These are phyloP conservation scores for Boletellus ananiceps DNA, from an alignment of 768 basidiomycete genomes.

Conservation along the genomic window DNA sequence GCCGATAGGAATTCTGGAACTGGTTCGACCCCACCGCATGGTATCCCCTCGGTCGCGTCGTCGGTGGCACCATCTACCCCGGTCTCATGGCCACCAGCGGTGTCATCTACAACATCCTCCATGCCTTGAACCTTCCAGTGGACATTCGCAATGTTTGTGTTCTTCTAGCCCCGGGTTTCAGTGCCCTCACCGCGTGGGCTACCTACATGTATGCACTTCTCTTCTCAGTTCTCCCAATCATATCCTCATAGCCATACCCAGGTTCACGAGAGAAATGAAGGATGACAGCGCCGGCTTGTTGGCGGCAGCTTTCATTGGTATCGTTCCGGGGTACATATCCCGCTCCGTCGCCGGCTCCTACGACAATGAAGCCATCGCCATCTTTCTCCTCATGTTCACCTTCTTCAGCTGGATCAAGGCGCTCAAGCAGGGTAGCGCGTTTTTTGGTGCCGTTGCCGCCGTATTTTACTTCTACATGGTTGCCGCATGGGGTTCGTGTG, in stretches of 20 bases:
- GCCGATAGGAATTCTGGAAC: conserved; percentile 93
- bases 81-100: conserved; percentile 98
- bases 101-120: conserved; percentile 90
- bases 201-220: conserved; percentile 76
- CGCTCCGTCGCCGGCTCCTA: conserved; percentile 98
- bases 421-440: conserved; percentile 87
- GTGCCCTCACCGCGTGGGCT: conserved; percentile 93
- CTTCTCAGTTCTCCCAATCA: neutral
- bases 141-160: conserved; percentile 98
- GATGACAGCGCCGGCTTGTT: conserved; percentile 93
- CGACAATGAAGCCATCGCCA: conserved; percentile 99
- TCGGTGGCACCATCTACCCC: conserved; percentile 97
- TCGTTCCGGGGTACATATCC: conserved; percentile 97
- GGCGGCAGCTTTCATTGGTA: conserved; percentile 96
- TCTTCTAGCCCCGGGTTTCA: conserved; percentile 93
- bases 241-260: conserved; percentile 26
- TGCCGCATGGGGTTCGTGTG: conserved; percentile 89
- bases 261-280: conserved; percentile 97
- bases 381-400: conserved; percentile 99
- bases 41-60: conserved; percentile 98
- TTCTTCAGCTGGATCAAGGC: conserved; percentile 98
- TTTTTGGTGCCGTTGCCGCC: conserved; percentile 86
- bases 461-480: conserved; percentile 99
- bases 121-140: conserved; percentile 86
- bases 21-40: conserved; percentile 99